Base-by-base conservation (phyloP, 352 stramenopile species). In the Phytophthora cactorum region DNA sequence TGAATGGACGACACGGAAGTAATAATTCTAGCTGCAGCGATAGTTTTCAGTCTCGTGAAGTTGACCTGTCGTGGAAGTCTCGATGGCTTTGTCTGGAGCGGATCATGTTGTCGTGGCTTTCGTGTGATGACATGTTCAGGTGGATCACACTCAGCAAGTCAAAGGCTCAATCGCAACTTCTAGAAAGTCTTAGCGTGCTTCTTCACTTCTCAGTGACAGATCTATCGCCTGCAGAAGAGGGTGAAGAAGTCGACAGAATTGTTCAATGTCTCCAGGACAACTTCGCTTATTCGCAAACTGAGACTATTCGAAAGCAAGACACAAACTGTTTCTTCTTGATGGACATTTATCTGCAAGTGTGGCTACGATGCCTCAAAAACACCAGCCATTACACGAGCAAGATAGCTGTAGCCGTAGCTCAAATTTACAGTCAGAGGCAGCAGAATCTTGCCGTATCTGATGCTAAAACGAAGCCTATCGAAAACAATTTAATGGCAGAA, bases 91-190 rank as follows among this genome's bases (percentile, higher is more conserved):
- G 74, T 39, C 43, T 86, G 6, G 59, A 75, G 22, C 72, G 70
- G 11, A 75, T 79, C 1, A 45, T 52, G n/a, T 49, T 91, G 17
- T 44, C 67, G 8, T 92, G 84, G 84, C 55, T 92, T 5, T 53
- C 51, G n/a, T 76, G 77, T 6, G 72, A 86, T n/a, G 82, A 92
- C 41, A 90, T 88, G 77, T 74, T 90, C 43, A 81, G 84, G 2
- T 92, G 84, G 84, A 91, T 92, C 57, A 80, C 80, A 17, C 46
- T 90, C 6, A 70, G 68, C 51, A 81, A 82, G 34, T 46, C 46
- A 4, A 66, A 75, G 2, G 82, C 82, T 1, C 72, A 84, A 2
- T 38, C 49, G 0, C 59, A 68, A 15, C 60, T 92, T 3, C 32
- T 89, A 11, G 52, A 59, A 15, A 63, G 68, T 5, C 68, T 91